Percentiles rank a stretch among this genome's conserved stretches.
phyloP scores from a whole-genome alignment of 148 eudicot species.

The Rhododendron ovatum region DNA sequence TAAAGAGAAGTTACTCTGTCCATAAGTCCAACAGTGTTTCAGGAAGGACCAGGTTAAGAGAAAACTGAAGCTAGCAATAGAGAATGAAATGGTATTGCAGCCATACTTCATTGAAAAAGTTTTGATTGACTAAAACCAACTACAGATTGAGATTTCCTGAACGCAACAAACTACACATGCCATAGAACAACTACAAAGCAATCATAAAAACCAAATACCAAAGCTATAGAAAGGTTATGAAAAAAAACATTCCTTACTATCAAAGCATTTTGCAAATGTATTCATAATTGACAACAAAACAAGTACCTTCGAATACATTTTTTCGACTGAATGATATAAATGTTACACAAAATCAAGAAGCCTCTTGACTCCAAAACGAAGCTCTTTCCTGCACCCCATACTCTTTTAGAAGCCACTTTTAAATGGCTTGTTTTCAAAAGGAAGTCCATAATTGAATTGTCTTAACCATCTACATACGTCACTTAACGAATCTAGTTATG shows the following conservation, averaged over 20 bases:
- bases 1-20: conserved; percentile 35
- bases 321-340: background rate
- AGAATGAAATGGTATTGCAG: background rate
- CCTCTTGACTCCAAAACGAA: background rate
- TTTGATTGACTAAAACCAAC: background rate
- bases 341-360: background rate
- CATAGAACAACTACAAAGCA: background rate
- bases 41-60: conserved; percentile 23
- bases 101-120: background rate
- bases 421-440: background rate
- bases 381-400: background rate
- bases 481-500: background rate
- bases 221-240: background rate
- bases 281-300: background rate
- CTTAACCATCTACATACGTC: background rate
- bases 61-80: conserved; percentile 3
- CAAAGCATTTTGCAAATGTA: background rate
- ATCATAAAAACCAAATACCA: background rate
- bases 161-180: background rate
- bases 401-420: background rate
- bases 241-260: background rate
- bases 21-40: conserved; percentile 10
- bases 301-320: background rate
- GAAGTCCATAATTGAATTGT: background rate
- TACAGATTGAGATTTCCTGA: background rate